Evolutionary conservation across 176 grass and related monocot species (phyloP).

Genomic region (bread wheat (Triticum aestivum)): DNA sequence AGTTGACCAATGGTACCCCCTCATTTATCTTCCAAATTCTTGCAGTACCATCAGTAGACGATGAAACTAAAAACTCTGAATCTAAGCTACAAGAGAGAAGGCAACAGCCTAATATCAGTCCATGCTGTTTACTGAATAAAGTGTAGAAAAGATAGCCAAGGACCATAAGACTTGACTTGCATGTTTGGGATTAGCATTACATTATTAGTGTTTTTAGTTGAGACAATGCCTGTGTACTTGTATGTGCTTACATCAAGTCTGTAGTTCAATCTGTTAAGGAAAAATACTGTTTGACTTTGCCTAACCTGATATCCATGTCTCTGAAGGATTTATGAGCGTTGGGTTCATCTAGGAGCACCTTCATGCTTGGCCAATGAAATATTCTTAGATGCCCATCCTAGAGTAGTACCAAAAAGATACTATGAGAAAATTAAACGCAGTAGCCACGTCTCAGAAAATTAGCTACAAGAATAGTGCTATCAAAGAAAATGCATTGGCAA

Average conservation of each 20-base stretch:
- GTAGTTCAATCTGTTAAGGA: constrained; percentile 16
- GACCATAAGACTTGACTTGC: neutral
- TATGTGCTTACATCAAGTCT: constrained; percentile 17
- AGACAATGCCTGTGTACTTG: constrained; percentile 4
- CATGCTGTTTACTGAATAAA: neutral
- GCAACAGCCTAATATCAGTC: constrained; percentile 10
- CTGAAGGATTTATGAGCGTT: constrained; percentile 91
- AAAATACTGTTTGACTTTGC: neutral
- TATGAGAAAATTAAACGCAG: constrained; percentile 3
- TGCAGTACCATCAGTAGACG: constrained; percentile 90
- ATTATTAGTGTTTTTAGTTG: neutral
- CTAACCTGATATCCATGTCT: constrained; percentile 99
- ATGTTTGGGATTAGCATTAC: neutral
- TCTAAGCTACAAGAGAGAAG: constrained; percentile 77
- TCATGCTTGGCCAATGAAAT: constrained; percentile 90
- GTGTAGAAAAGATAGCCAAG: constrained; percentile 6
- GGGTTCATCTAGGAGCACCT: constrained; percentile 89
- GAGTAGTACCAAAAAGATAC: constrained; percentile 26
- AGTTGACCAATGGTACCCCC: constrained; percentile 64
- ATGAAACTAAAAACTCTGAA: constrained; percentile 94
- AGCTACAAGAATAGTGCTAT: constrained; percentile 16
- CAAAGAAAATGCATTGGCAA: neutral
- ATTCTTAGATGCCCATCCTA: constrained; percentile 94
- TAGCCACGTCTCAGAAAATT: neutral
- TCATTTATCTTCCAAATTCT: constrained; percentile 98